These are phyloP conservation scores for Heliamphora pulchella DNA, from an alignment of 179 eudicot genomes.

Conservation along the genomic window DNA sequence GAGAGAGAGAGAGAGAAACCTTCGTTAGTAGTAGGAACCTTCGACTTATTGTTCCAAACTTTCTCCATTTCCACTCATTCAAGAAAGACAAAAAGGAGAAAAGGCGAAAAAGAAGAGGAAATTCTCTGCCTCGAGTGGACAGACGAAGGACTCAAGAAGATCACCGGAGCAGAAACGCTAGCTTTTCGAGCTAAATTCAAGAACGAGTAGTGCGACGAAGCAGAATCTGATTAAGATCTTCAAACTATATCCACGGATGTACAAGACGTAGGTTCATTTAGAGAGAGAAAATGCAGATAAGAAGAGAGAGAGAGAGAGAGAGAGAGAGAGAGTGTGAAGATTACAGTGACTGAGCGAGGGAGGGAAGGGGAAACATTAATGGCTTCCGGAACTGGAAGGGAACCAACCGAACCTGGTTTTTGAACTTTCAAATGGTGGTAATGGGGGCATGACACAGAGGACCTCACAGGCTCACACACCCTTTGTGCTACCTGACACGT, in stretches of 20 bases:
- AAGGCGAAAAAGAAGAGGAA: background rate
- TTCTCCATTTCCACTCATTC: background rate
- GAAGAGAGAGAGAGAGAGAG: background rate
- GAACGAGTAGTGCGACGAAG: background rate
- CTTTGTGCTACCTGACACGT: constrained; percentile 24
- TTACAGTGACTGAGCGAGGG: background rate
- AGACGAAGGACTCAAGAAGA: constrained; percentile 1
- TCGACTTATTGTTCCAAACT: constrained; percentile 23
- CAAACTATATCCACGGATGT: background rate
- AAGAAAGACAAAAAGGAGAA: constrained; percentile 18
- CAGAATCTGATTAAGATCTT: background rate
- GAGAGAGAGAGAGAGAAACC: constrained; percentile 10
- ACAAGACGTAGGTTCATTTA: no score
- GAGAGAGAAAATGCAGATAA: background rate
- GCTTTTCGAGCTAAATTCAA: constrained; percentile 3
- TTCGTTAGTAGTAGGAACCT: constrained; percentile 25
- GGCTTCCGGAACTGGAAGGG: background rate
- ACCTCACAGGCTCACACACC: background rate
- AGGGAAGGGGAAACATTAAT: background rate
- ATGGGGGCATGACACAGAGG: no score
- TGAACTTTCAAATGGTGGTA: constrained; percentile 9
- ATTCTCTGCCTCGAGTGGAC: constrained; percentile 10
- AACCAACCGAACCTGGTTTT: background rate
- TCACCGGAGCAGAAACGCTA: constrained; percentile 6
- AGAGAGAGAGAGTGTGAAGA: constrained; percentile 20